These are phyloP conservation scores for Lachancea dasiensis DNA, from an alignment of 805 yeast genomes.

Conservation along the genomic window DNA sequence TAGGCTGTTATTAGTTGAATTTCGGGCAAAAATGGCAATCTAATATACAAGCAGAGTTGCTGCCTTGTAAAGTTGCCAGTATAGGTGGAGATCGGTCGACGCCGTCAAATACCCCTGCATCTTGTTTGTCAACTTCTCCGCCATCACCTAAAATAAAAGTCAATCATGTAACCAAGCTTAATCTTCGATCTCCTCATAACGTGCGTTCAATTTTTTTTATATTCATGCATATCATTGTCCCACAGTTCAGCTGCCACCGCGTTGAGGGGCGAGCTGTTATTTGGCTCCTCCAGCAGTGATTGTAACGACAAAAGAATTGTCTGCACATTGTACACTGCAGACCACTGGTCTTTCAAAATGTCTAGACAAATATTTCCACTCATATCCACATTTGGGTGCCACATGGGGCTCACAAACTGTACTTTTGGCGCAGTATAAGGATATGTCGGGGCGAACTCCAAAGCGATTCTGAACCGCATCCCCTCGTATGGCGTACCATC, in stretches of 20 bases:
- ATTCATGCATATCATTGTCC: slow-evolving; percentile 41
- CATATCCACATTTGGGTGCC: slow-evolving; percentile 63
- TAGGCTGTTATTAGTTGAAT: no score
- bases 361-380: slow-evolving; percentile 61
- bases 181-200: slow-evolving; percentile 17
- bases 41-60: no score
- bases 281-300: slow-evolving; percentile 58
- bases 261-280: slow-evolving; percentile 49
- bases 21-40: no score
- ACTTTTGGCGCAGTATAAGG: slow-evolving; percentile 55
- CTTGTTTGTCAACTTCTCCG: not conserved
- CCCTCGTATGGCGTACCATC: slow-evolving; percentile 50
- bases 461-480: slow-evolving; percentile 43
- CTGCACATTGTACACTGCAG: slow-evolving; percentile 56
- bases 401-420: slow-evolving; percentile 52
- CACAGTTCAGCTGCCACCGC: slow-evolving; percentile 53
- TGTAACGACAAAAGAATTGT: slow-evolving; percentile 54
- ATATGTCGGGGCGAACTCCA: slow-evolving; percentile 48
- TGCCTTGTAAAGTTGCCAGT: no score
- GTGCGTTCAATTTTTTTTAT: slow-evolving; percentile 16
- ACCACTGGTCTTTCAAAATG: slow-evolving; percentile 60
- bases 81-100: no score
- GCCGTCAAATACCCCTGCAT: not conserved
- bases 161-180: not conserved
- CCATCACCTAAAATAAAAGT: not conserved